Percentiles rank a stretch among this genome's conserved stretches.
Evolutionary conservation across 768 basidiomycete genomes (phyloP).

Genomic region (Amanita pallidorosea): DNA sequence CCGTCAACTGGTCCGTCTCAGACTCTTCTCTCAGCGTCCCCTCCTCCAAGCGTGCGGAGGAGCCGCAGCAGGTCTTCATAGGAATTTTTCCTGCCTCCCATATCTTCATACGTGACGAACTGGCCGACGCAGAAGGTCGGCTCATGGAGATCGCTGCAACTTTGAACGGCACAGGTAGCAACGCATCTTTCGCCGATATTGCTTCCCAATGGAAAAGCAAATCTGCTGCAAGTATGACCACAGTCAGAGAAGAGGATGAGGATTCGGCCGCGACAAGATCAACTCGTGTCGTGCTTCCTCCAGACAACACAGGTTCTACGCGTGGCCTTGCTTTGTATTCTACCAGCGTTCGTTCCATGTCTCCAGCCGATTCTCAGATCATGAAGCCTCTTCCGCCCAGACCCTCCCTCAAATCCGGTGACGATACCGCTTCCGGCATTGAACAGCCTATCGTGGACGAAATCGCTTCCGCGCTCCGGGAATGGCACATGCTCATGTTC

Average conservation of each 20-base stretch:
- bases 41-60: constrained; percentile 52
- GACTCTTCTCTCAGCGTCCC: constrained; percentile 31
- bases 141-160: constrained; percentile 66
- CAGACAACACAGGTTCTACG: constrained; percentile 65
- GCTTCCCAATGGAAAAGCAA: constrained; percentile 29
- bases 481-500: constrained; percentile 92
- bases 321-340: constrained; percentile 67
- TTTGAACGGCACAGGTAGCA: constrained; percentile 25
- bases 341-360: constrained; percentile 64
- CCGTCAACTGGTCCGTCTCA: constrained; percentile 52
- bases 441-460: constrained; percentile 92
- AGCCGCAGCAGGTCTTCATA: constrained; percentile 81
- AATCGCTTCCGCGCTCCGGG: constrained; percentile 90
- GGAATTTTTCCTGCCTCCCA: constrained; percentile 92
- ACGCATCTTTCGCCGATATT: constrained; percentile 18
- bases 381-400: constrained; percentile 77
- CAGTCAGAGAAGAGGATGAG: constrained; percentile 57
- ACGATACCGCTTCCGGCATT: constrained; percentile 80
- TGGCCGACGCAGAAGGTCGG: constrained; percentile 80
- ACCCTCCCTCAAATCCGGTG: constrained; percentile 90
- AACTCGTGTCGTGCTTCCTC: constrained; percentile 63
- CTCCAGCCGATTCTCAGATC: constrained; percentile 52
- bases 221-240: constrained; percentile 38
- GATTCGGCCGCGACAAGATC: constrained; percentile 41
- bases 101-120: constrained; percentile 76